Percentiles rank a stretch among this genome's conserved stretches.
Evolutionary conservation across 2,329 filamentous ascomycete species (phyloP).

Genomic region (Allantophomopsis lycopodina): DNA sequence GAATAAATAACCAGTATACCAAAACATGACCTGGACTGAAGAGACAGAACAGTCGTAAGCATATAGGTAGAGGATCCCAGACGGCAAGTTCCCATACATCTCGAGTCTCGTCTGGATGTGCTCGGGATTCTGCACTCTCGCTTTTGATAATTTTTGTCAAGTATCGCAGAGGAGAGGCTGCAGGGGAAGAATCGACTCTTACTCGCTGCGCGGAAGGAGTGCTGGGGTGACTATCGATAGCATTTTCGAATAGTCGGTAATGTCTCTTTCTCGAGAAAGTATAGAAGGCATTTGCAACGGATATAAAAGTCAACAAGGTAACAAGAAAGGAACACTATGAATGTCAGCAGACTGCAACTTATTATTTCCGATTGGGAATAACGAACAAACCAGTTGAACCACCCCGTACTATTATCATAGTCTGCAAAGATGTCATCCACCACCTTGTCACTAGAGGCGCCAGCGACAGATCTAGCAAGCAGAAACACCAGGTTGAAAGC

Average conservation of each 20-base stretch:
- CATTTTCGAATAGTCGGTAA: slow-evolving; percentile 83
- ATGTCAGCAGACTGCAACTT: too few relatives aligned
- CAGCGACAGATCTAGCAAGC: slow-evolving; percentile 66
- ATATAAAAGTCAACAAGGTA: slow-evolving; percentile 53
- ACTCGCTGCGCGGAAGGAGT: slow-evolving; percentile 86
- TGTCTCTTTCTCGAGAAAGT: slow-evolving; percentile 70
- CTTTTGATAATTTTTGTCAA: slow-evolving; percentile 53
- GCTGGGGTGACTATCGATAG: slow-evolving; percentile 59
- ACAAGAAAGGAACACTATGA: slow-evolving; percentile 53
- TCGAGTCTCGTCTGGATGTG: slow-evolving; percentile 65
- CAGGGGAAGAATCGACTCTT: slow-evolving; percentile 71
- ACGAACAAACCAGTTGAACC: slow-evolving; percentile 45
- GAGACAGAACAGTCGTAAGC: slow-evolving; percentile 68
- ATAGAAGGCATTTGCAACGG: slow-evolving; percentile 66
- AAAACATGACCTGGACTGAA: slow-evolving; percentile 93
- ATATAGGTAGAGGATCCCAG: slow-evolving; percentile 86
- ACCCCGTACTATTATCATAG: slow-evolving; percentile 41
- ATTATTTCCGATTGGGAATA: slow-evolving; percentile 4
- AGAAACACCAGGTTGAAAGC: slow-evolving; percentile 68
- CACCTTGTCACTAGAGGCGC: slow-evolving; percentile 27
- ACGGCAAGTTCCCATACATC: slow-evolving; percentile 93
- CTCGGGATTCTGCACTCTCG: slow-evolving; percentile 65
- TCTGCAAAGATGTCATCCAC: slow-evolving; percentile 81
- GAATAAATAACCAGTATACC: slow-evolving; percentile 79
- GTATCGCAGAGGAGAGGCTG: slow-evolving; percentile 61